Base-by-base conservation (phyloP, 1,139 yeast genomes). In the Hansenula anomala region DNA sequence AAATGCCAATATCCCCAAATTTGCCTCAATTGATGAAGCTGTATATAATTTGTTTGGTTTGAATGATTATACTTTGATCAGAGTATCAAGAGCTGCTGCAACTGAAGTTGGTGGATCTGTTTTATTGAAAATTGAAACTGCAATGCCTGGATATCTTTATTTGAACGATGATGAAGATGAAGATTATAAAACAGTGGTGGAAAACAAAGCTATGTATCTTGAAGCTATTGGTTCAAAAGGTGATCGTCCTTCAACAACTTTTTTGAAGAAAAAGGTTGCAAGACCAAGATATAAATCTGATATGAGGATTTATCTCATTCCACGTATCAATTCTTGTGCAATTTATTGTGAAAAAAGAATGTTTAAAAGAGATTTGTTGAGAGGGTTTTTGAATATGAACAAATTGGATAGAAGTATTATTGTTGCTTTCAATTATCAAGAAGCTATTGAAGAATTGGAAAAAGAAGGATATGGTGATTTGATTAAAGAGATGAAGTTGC, bases 81-180 rank as follows among this genome's bases (percentile, higher is more conserved):
- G 82, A 40, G 72, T 75, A 6, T 74, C 81, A 2, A 59, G 80
- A 42, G 75, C 79, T 2, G 74, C 80, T 7, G 72, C 78, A 6
- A 64, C 65, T 28, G 78, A 73, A 44, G 56, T 58, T 29, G 76
- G 74, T 19, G 78, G 79, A 1, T 67, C 78, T 12, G 63, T 69
- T 8, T 59, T 75, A 4, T 57, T 75, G 33, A 75, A 75, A 48
- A 58, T 75, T 37, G 82, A 75, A 52, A 71, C 80, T 1, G 76
- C 78, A 0, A 65, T 60, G 42, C 76, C 79, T 0, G 80, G 81
- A 4, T 76, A 74, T 43, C 49, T 55, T n/a, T 64, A 62, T 48
- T 54, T 75, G 34, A 67, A 74, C 38, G 81, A 75, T 50, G 68
- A 64, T 31, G 55, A 51, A 30, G 54, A 45, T n/a, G 48, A 45